phyloP scores from a whole-genome alignment of 2,329 filamentous ascomycete genomes.

The Pleomassaria siparia region DNA sequence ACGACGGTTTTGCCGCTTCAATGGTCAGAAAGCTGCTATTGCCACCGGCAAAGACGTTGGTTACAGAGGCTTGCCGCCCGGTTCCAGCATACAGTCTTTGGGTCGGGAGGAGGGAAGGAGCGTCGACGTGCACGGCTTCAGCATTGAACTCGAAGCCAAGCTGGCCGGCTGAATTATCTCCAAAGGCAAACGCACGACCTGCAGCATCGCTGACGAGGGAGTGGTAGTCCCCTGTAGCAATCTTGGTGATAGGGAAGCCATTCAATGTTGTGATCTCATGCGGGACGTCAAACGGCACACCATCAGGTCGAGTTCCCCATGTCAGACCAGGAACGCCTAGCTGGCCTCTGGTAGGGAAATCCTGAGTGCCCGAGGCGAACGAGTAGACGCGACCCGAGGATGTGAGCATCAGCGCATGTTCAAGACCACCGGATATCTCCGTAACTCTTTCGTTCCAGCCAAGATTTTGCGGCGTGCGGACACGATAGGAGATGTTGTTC shows the following conservation, averaged over 20 bases:
- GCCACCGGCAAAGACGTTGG: constrained; percentile 80
- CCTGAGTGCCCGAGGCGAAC: constrained; percentile 75
- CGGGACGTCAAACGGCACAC: constrained; percentile 72
- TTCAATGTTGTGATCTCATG: constrained; percentile 75
- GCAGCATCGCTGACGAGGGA: constrained; percentile 75
- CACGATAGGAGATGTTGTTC: constrained; percentile 68
- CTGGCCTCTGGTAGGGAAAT: constrained; percentile 81
- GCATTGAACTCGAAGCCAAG: constrained; percentile 75
- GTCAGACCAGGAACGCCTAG: constrained; percentile 81
- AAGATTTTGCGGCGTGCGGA: constrained; percentile 66
- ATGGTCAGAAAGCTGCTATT: constrained; percentile 84
- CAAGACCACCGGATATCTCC: constrained; percentile 74
- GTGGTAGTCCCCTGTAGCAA: constrained; percentile 86
- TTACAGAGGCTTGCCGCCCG: constrained; percentile 66
- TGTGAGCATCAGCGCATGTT: constrained; percentile 85
- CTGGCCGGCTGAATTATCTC: constrained; percentile 90
- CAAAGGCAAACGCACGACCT: constrained; percentile 82
- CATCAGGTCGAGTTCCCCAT: constrained; percentile 75
- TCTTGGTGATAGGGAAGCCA: constrained; percentile 69
- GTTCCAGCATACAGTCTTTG: constrained; percentile 71
- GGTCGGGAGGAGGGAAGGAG: constrained; percentile 70
- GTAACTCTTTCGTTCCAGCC: constrained; percentile 71
- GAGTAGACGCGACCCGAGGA: constrained; percentile 84
- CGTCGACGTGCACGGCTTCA: constrained; percentile 64
- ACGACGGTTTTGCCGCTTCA: constrained; percentile 67